Evolutionary conservation across 345 rosid species (phyloP), one percentile per base, ranked within the genome.

Genomic region (Euphorbia lathyris): DNA sequence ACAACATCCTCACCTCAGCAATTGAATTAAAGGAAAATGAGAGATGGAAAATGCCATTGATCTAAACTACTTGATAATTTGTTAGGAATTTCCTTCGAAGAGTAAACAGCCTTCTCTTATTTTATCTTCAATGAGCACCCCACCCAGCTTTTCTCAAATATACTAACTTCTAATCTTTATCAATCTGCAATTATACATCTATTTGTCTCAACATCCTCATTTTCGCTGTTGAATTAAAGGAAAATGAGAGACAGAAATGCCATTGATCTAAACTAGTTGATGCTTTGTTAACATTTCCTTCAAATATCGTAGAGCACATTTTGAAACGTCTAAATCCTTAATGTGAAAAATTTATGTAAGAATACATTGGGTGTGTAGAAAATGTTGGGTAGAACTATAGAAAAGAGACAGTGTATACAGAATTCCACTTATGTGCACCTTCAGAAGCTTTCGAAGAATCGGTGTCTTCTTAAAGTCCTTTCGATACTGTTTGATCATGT

Each of bases 401-500:
- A 23, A 43, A 55, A 9, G 27, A 22, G 20, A 38, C 48, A 23
- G 30, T 22, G 29, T 34, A 23, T 25, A 57, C 17, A 43, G 22
- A 38, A 58, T 77, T 76, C 38, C 66, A 58, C 66, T 55, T 6
- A 62, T 38, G 59, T 30, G 70, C 75, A 95, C 99, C 99, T 92
- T 95, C 69, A 95, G 83, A 83, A 95, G 96, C 84, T 95, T 95
- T 52, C 99, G 87, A 36, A 95, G 97, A 77, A 95, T 90, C 7
- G 99, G 99, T 63, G 85, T 95, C 92, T 89, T 95, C 61, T 90
- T 95, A 71, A 95, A 95, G 80, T 95, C 94, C 77, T 83, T 69
- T 75, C 96, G 82, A 67, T 90, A 88, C 83, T 86, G 91, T 83
- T 95, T 95, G 85, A 95, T 82, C 72, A 92, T 95, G 84, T 95